Base-by-base conservation (phyloP, 192 early-diverging fungal species). In the Anaeromyces robustus region DNA sequence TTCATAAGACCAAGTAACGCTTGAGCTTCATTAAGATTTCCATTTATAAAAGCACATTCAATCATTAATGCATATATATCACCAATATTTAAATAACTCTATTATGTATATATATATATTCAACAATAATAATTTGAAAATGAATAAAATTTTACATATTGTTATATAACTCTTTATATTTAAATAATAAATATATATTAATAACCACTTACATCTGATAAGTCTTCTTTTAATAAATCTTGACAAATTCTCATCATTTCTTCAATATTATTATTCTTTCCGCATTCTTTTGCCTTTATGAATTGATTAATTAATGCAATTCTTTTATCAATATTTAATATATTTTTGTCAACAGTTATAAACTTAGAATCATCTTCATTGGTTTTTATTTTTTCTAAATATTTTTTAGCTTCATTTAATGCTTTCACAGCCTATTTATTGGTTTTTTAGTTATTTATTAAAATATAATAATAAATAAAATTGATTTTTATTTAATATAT, bases 41-140 rank as follows among this genome's bases (percentile, higher is more conserved):
- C 52, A 68, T 68, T 68, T 9, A n/a, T 26, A 1, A 68, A 68
- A 4, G 52, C 22, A 68, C 52, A n/a, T 77, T 89, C 87, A 80
- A 90, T 86, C 83, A 90, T 77, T 17, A 89, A 82, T 26, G 85
- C 89, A 80, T 86, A 90, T 18, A 90, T 88, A 81, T 90, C 89
- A 19, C 89, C 88, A 12, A 83, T 77, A 19, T 88, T 82, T 18
- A 90, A 82, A 14, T 83, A 79, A 11, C 80, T 18, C 89, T 90
- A 77, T 6, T 22, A 12, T 31, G 26, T 39, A 4, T 22, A 68
- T 22, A 78, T 34, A 28, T 30, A 26, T 34, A 29, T n/a, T 34
- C 3, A 34, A 34, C 12, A 34, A 34, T 7, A 34, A 34, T 3
- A 34, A 12, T 34, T 34, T 34, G 32, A 34, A 34, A 7, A 34